These are phyloP conservation scores for Herpetomonas samuelpessoai DNA, from an alignment of 208 protist species.

Conservation along the genomic window DNA sequence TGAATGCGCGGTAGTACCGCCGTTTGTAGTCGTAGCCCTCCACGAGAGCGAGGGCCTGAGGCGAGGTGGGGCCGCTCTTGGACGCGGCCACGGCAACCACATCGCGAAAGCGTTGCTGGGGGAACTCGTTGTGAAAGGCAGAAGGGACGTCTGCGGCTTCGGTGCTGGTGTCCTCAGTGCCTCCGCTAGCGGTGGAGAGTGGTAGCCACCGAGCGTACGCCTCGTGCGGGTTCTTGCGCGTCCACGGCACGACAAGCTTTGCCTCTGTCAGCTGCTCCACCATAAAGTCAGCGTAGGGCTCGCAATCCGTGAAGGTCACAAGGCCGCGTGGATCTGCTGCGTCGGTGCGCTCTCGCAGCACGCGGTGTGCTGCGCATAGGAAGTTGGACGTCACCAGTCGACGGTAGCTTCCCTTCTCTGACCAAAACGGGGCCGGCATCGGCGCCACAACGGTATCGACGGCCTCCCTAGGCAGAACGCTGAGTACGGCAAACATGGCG, in stretches of 20 bases:
- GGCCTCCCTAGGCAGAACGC: constrained; percentile 30
- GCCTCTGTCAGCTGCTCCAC: constrained; percentile 82
- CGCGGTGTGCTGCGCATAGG: constrained; percentile 48
- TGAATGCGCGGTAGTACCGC: constrained; percentile 29
- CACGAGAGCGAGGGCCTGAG: constrained; percentile 30
- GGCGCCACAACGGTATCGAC: constrained; percentile 66
- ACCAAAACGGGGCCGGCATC: constrained; percentile 76
- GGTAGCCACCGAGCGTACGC: constrained; percentile 45
- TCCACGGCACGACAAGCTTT: constrained; percentile 76
- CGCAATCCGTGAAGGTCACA: constrained; percentile 73
- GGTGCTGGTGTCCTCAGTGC: neutral
- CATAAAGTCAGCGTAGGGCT: constrained; percentile 76
- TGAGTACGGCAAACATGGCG: constrained; percentile 61
- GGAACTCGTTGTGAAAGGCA: too few relatives aligned
- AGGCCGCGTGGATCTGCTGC: constrained; percentile 62
- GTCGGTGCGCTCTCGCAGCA: constrained; percentile 24
- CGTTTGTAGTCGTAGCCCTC: constrained; percentile 35
- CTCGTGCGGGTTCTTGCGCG: constrained; percentile 57
- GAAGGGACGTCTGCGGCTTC: too few relatives aligned
- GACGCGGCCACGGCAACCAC: constrained; percentile 43
- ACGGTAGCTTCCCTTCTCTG: constrained; percentile 52
- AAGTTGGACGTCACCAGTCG: constrained; percentile 73
- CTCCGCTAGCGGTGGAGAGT: neutral
- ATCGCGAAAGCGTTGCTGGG: constrained; percentile 30
- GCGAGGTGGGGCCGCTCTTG: constrained; percentile 40